Evolutionary conservation across 176 grass and related monocot species (phyloP).

Genomic region (Rhipidocladum racemiflorum): DNA sequence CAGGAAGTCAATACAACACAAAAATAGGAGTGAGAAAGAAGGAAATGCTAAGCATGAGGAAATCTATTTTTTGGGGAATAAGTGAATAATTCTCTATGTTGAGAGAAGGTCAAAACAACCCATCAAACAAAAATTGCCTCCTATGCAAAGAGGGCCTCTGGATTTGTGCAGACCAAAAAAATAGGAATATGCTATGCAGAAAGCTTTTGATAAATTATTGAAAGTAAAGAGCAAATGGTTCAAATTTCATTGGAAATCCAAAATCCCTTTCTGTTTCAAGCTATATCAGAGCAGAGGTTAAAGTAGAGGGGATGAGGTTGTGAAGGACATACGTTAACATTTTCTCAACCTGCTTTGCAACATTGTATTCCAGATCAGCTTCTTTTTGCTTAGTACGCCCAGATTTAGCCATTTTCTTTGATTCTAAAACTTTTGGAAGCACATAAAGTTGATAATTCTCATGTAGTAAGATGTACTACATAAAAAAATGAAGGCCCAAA

Average conservation of each 20-base stretch:
- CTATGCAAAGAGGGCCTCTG: not conserved
- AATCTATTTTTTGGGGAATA: not conserved
- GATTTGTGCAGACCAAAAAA: not conserved
- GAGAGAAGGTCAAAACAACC: conserved; percentile 3
- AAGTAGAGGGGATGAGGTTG: conserved; percentile 20
- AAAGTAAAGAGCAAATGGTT: not conserved
- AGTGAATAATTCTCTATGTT: not conserved
- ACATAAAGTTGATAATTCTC: conserved; percentile 94
- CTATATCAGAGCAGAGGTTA: not conserved
- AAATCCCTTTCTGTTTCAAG: conserved; percentile 27
- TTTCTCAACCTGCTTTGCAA: conserved; percentile 97
- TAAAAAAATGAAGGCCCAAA: conserved; percentile 28
- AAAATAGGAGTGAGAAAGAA: not conserved
- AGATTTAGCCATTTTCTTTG: conserved; percentile 96
- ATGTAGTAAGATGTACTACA: conserved; percentile 85
- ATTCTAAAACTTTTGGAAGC: conserved; percentile 93
- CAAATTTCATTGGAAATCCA: conserved; percentile 15
- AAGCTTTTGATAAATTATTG: not conserved
- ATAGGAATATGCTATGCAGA: not conserved
- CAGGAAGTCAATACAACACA: conserved; percentile 23
- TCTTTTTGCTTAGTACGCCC: conserved; percentile 96
- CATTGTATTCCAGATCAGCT: conserved; percentile 98
- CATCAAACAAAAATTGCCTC: not conserved
- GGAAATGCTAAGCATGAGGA: not conserved
- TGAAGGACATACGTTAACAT: conserved; percentile 82